Evolutionary conservation across 225 moss, liverwort and hornwort species (phyloP).

Genomic region (Takakia lepidozioides): DNA sequence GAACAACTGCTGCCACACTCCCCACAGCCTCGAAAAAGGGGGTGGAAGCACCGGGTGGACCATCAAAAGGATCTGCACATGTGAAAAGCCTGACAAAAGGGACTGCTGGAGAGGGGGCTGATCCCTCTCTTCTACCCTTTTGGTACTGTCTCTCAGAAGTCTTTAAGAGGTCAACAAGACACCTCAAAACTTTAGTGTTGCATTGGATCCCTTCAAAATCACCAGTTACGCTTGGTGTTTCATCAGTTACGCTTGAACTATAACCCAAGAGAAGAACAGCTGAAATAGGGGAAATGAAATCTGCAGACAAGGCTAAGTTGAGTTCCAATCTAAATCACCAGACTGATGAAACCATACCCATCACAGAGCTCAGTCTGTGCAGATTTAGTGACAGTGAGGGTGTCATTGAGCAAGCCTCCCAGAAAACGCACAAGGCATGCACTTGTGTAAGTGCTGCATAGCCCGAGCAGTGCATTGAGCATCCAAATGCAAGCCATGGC

Average conservation of each 20-base stretch:
- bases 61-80: conserved; percentile 63
- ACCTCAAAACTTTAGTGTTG: no score
- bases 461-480: conserved; percentile 55
- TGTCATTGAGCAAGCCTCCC: conserved; percentile 81
- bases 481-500: conserved; percentile 78
- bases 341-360: no score
- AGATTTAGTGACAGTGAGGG: conserved; percentile 72
- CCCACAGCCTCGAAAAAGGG: conserved; percentile 65
- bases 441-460: conserved; percentile 46
- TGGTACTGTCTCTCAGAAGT: no score
- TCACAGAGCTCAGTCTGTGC: conserved; percentile 74
- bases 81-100: conserved; percentile 65
- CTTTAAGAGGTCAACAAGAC: no score
- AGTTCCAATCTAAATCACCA: no score
- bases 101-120: conserved; percentile 51
- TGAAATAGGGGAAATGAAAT: no score
- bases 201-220: no score
- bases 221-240: no score
- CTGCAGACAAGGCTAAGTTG: no score
- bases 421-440: conserved; percentile 72
- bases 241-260: no score
- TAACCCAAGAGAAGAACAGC: no score
- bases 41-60: no score
- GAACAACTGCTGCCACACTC: conserved; percentile 50
- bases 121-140: conserved; percentile 47